Percentiles rank a stretch among this genome's conserved stretches.
Evolutionary conservation across 1,284 basidiomycete species (phyloP).

Genomic region (Pseudozyma hubeiensis): DNA sequence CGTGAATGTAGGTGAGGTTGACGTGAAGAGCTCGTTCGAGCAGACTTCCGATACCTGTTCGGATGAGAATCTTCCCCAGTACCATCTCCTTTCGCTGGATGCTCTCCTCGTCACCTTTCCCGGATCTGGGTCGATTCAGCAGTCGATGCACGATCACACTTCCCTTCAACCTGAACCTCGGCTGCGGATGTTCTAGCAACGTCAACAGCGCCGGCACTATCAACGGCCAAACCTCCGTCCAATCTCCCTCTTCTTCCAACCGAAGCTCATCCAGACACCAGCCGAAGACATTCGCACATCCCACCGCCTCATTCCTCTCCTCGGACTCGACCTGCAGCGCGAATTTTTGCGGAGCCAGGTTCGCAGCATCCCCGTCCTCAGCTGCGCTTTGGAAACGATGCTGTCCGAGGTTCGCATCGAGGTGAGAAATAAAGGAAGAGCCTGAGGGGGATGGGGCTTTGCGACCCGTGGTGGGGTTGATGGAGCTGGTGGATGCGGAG

Average conservation of each 20-base stretch:
- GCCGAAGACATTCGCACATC: constrained; percentile 28
- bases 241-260: constrained; percentile 22
- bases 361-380: constrained; percentile 19
- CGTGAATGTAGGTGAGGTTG: constrained; percentile 43
- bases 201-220: constrained; percentile 39
- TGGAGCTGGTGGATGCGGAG: constrained; percentile 10
- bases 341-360: constrained; percentile 17
- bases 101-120: background rate
- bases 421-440: constrained; percentile 17
- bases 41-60: constrained; percentile 39
- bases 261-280: constrained; percentile 23
- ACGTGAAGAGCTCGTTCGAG: constrained; percentile 35
- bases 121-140: constrained; percentile 3
- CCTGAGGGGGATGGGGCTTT: constrained; percentile 13
- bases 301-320: constrained; percentile 34
- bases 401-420: constrained; percentile 25
- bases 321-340: background rate
- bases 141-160: constrained; percentile 8
- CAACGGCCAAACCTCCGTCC: constrained; percentile 34
- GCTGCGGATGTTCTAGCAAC: constrained; percentile 38
- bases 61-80: constrained; percentile 24
- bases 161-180: constrained; percentile 25
- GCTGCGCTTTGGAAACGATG: constrained; percentile 32
- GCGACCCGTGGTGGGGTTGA: constrained; percentile 27
- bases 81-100: background rate